Evolutionary conservation across 176 grass and related monocot genomes (phyloP).

Genomic region (Oryza coarctata): DNA sequence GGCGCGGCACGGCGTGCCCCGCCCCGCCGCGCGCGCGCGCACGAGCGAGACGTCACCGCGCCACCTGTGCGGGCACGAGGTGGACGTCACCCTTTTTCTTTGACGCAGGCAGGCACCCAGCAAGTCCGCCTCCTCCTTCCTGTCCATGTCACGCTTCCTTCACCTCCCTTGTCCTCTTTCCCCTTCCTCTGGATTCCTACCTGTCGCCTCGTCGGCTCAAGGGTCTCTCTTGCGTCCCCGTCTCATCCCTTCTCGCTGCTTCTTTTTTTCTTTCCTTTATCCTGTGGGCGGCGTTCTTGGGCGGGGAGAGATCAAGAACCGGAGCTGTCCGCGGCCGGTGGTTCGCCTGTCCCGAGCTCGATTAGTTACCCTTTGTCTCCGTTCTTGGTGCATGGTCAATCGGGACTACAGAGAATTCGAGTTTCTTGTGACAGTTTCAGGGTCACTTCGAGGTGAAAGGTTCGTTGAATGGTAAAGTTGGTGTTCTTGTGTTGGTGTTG

Average conservation of each 20-base stretch:
- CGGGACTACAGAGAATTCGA: not conserved
- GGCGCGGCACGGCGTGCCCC: too few species aligned
- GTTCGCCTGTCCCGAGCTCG: constrained; percentile 17
- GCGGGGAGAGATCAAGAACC: not conserved
- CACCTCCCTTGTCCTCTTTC: constrained; percentile 49
- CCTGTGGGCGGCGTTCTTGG: constrained; percentile 22
- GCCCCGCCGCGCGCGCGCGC: constrained; percentile 13
- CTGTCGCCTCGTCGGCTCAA: constrained; percentile 23
- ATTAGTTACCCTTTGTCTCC: not conserved
- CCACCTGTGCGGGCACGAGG: constrained; percentile 5
- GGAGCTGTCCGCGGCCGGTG: not conserved
- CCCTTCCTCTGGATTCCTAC: constrained; percentile 31
- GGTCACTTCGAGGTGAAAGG: constrained; percentile 19
- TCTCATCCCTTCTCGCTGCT: not conserved
- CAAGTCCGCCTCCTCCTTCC: constrained; percentile 11
- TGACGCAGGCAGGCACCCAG: constrained; percentile 20
- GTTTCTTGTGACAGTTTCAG: not conserved
- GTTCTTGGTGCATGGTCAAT: not conserved
- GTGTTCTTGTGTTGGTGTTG: not conserved
- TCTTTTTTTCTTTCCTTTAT: not conserved
- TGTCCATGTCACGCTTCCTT: constrained; percentile 51
- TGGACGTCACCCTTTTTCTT: constrained; percentile 28
- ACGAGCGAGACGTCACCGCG: constrained; percentile 28
- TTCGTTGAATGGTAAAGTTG: not conserved
- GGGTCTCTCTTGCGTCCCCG: constrained; percentile 17